Evolutionary conservation across 2,329 filamentous ascomycete species (phyloP).

Genomic region (Botrytis deweyae): DNA sequence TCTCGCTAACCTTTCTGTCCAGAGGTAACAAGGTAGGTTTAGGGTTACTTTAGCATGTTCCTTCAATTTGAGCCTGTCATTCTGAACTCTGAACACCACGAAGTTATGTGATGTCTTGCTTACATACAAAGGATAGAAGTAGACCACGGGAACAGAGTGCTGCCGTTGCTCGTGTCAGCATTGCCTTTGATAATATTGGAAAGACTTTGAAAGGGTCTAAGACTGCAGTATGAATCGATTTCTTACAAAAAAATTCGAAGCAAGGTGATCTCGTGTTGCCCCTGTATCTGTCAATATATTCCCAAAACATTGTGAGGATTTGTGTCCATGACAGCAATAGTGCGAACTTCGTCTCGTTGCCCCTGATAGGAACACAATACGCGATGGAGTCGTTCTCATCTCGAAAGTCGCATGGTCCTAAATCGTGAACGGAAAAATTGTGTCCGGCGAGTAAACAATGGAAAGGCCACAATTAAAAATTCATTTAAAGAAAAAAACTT

Average conservation of each 20-base stretch:
- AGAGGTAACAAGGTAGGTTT: background rate
- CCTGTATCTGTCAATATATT: background rate
- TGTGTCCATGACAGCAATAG: background rate
- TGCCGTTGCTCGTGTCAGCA: background rate
- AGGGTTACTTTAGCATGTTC: background rate
- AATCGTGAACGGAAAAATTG: background rate
- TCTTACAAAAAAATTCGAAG: background rate
- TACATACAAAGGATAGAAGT: background rate
- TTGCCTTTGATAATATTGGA: background rate
- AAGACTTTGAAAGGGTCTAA: background rate
- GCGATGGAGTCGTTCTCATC: background rate
- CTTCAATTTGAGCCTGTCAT: background rate
- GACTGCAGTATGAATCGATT: background rate
- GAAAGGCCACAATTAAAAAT: background rate
- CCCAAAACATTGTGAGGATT: background rate
- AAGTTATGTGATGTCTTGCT: background rate
- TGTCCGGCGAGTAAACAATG: background rate
- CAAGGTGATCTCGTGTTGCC: conserved; percentile 5
- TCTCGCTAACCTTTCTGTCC: background rate
- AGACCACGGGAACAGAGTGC: background rate
- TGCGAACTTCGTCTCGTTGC: background rate
- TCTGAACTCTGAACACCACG: background rate
- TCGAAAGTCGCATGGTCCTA: background rate
- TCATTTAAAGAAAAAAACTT: too few relatives aligned
- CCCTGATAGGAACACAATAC: background rate